Percentiles rank a stretch among this genome's conserved stretches.
phyloP scores from a whole-genome alignment of 2,329 filamentous ascomycete species.

The Aspergillus hiratsukae region DNA sequence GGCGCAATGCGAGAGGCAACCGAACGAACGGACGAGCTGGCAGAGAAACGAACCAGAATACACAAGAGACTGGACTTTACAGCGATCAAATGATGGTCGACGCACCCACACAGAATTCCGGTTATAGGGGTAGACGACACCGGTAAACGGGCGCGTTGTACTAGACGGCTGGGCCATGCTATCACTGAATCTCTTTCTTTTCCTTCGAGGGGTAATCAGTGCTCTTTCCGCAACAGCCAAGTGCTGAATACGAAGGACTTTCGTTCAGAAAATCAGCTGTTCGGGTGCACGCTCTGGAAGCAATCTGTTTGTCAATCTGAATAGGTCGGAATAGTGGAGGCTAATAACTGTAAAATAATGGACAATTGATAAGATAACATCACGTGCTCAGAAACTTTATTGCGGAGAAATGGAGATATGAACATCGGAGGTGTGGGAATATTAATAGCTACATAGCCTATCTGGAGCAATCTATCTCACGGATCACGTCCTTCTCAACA shows the following conservation, averaged over 20 bases:
- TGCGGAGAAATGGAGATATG: not conserved
- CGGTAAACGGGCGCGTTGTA: slow-evolving; percentile 6
- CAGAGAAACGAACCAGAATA: slow-evolving; percentile 8
- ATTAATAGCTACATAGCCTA: not conserved
- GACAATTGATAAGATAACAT: slow-evolving; percentile 3
- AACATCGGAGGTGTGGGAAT: not conserved
- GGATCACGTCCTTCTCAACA: not conserved
- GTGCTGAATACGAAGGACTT: not conserved
- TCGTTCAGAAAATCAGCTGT: not conserved
- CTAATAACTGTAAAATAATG: not conserved
- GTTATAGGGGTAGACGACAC: slow-evolving; percentile 16
- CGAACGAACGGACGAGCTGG: slow-evolving; percentile 8
- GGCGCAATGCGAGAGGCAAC: slow-evolving; percentile 10
- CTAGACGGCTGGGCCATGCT: not conserved
- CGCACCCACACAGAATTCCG: slow-evolving; percentile 23
- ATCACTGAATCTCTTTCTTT: not conserved
- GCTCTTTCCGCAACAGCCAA: not conserved
- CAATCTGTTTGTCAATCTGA: not conserved
- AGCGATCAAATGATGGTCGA: slow-evolving; percentile 41
- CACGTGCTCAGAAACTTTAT: slow-evolving; percentile 6
- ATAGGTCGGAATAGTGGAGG: not conserved
- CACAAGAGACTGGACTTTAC: slow-evolving; percentile 27
- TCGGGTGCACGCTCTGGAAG: not conserved
- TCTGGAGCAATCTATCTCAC: not conserved
- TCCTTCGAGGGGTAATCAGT: not conserved